Base-by-base conservation (phyloP, 768 basidiomycete genomes). In the Suillus subaureus region DNA sequence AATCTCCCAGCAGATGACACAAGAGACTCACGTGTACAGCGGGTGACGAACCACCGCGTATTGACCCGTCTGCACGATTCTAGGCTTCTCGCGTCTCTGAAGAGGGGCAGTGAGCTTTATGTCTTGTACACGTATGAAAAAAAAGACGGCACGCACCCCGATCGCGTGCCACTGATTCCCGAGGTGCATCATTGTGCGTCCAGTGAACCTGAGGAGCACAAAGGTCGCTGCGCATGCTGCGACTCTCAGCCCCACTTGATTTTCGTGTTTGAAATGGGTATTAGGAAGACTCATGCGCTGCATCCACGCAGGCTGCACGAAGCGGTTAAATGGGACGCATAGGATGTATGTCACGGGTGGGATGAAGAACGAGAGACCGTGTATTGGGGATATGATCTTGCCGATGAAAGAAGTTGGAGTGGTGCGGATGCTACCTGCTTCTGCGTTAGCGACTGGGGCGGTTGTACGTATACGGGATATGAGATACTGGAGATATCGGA, bases 41-140 rank as follows among this genome's bases (percentile, higher is more conserved):
- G 79, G 79, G 61, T 80, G 80, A 43, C 80, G 79, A 40, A 80
- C 74, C 35, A 78, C 56, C 9, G 74, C 65, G 62, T 81, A 80
- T 6, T 78, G 79, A 3, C 79, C 79, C 11, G 67, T 71, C 42
- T 71, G 68, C 5, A 72, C 70, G 64, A 77, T 8, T 39, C 66
- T 73, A 1, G 73, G 68, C 61, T 78, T 80, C 65, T 75, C 78
- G 45, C 74, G 61, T 60, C 68, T 39, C 77, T 77, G 13, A 12
- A 21, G 33, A 69, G 58, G 65, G 40, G 21, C 15, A 49, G 18
- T 52, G 37, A 56, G 28, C 23, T 58, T 33, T 16, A n/a, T 45
- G n/a, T 8, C 62, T 28, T 45, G 35, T 51, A 23, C 2, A 18
- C 16, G 39, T 39, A 12, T 47, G 47, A n/a, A 47, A 51, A 54